A percentile compares a stretch with the other conserved stretches of the same genome.
Conservation (phyloP, 805 yeast genomes). For the Yarrowia divulgata region DNA sequence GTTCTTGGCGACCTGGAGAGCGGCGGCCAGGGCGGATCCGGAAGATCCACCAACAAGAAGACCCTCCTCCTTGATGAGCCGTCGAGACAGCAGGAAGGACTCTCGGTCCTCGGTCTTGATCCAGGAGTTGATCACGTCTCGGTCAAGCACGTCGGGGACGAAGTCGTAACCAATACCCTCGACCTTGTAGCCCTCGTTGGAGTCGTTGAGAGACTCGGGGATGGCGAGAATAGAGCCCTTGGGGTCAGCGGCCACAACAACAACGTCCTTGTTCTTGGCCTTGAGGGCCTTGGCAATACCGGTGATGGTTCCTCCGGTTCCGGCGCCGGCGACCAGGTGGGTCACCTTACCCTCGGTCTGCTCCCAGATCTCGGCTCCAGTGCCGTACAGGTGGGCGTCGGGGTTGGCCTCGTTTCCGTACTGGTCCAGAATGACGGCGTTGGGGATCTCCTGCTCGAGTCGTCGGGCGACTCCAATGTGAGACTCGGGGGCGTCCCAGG, state of each 20-base stretch:
- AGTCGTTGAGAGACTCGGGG: conserved; percentile 72
- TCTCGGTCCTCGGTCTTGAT: conserved; percentile 85
- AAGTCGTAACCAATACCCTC: conserved; percentile 94
- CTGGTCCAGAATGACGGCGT: conserved; percentile 84
- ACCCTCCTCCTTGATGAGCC: conserved; percentile 84
- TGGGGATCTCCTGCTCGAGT: conserved; percentile 81
- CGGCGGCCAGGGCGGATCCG: conserved; percentile 83
- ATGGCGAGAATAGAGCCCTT: conserved; percentile 83
- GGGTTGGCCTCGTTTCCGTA: conserved; percentile 82
- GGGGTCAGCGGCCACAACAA: conserved; percentile 84
- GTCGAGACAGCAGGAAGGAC: conserved; percentile 79
- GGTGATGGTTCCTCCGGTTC: conserved; percentile 90
- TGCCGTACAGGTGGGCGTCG: conserved; percentile 80
- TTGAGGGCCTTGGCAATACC: conserved; percentile 82
- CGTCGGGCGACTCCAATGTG: conserved; percentile 88
- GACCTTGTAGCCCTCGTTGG: conserved; percentile 69
- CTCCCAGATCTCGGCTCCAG: conserved; percentile 85
- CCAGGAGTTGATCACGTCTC: conserved; percentile 75
- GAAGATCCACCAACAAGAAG: conserved; percentile 89
- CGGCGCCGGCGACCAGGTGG: conserved; percentile 88
- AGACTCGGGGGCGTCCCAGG: conserved; percentile 91
- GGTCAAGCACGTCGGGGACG: conserved; percentile 78
- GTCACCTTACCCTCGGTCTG: conserved; percentile 75
- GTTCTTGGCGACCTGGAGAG: conserved; percentile 70
- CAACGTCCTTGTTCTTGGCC: conserved; percentile 67